Evolutionary conservation across 352 stramenopile species (phyloP).

Genomic region (Globisporangium apiculatum): DNA sequence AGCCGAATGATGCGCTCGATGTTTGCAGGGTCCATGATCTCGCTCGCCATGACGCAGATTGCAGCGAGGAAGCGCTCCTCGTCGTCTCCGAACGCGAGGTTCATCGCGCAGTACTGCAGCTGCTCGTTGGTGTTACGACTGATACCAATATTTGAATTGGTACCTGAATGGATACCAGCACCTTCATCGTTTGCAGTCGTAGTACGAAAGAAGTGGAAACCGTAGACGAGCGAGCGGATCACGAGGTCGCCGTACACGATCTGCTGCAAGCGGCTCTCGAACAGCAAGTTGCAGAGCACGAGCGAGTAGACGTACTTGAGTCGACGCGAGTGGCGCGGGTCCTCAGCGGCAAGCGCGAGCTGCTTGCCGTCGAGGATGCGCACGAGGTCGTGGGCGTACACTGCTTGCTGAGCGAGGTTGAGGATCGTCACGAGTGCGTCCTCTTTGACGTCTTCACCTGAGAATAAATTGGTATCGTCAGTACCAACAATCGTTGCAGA

Average conservation of each 20-base stretch:
- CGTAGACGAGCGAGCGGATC: conserved; percentile 39
- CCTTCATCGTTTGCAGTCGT: background rate
- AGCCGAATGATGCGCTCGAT: conserved; percentile 54
- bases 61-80: conserved; percentile 62
- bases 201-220: conserved; percentile 39
- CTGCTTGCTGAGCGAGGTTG: conserved; percentile 47
- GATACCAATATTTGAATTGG: background rate
- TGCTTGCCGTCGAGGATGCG: conserved; percentile 49
- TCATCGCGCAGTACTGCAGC: conserved; percentile 20
- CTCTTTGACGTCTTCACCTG: conserved; percentile 45
- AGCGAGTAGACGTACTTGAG: conserved; percentile 59
- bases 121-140: background rate
- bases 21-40: conserved; percentile 51
- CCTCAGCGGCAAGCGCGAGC: conserved; percentile 31
- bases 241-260: conserved; percentile 54
- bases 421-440: conserved; percentile 56
- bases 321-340: conserved; percentile 20
- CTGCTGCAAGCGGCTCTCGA: conserved; percentile 58
- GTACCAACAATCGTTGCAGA: background rate
- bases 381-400: conserved; percentile 43
- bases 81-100: conserved; percentile 50
- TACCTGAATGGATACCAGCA: too few species aligned
- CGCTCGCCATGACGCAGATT: conserved; percentile 55
- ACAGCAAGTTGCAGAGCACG: conserved; percentile 61
- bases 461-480: conserved; percentile 2